A percentile compares a stretch with the other conserved stretches of the same genome.
These are phyloP conservation scores for Geotrichum histeridarum DNA, from an alignment of 1,139 yeast genomes.

Conservation along the genomic window DNA sequence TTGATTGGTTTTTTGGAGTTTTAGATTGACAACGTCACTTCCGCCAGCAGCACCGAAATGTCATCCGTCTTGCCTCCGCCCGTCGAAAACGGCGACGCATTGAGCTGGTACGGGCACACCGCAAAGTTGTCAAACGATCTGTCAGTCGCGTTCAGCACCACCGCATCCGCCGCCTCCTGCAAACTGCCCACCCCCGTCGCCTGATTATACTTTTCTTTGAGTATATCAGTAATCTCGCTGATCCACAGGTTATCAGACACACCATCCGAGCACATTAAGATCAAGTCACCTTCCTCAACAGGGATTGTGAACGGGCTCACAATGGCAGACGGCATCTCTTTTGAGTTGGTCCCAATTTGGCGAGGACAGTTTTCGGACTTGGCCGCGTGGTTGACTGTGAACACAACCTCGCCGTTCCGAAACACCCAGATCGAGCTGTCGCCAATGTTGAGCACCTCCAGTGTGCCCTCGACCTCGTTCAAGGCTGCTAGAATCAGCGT, in stretches of 20 bases:
- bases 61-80: slow-evolving; percentile 26
- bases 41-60: slow-evolving; percentile 21
- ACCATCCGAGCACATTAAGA: slow-evolving; percentile 89
- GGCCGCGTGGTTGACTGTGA: slow-evolving; percentile 38
- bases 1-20: background rate
- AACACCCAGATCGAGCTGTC: slow-evolving; percentile 51
- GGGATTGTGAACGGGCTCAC: slow-evolving; percentile 13
- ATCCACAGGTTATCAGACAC: slow-evolving; percentile 79
- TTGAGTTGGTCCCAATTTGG: slow-evolving; percentile 19
- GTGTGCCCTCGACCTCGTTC: slow-evolving; percentile 35
- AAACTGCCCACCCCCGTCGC: slow-evolving; percentile 3
- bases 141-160: slow-evolving; percentile 21
- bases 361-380: slow-evolving; percentile 17
- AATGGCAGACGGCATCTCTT: slow-evolving; percentile 10
- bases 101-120: slow-evolving; percentile 23
- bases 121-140: slow-evolving; percentile 26
- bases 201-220: slow-evolving; percentile 36
- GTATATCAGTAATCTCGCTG: slow-evolving; percentile 58
- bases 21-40: slow-evolving; percentile 1
- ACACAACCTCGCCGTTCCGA: slow-evolving; percentile 46
- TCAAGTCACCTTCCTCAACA: slow-evolving; percentile 56
- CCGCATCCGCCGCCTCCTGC: slow-evolving; percentile 22
- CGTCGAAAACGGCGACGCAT: slow-evolving; percentile 15
- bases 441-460: slow-evolving; percentile 51
- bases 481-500: slow-evolving; percentile 51